Evolutionary conservation across 805 yeast species (phyloP), one percentile per base, ranked within the genome.

Genomic region (Saccharomycopsis capsularis): DNA sequence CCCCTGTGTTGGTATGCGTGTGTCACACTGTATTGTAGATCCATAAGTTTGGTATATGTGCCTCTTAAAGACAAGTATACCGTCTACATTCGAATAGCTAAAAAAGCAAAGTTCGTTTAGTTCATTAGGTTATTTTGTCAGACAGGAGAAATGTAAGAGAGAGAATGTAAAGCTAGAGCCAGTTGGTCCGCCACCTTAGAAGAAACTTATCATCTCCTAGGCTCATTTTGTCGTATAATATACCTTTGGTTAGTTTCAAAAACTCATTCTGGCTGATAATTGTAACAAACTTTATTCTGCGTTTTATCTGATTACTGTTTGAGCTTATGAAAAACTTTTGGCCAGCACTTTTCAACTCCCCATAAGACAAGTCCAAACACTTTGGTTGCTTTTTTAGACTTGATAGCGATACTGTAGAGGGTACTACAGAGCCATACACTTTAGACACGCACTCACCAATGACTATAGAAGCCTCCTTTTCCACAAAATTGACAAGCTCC

Each of bases 241-340:
- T 4, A 13, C 23, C 19, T 11, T 40, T 30, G 7, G 15, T 30
- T 3, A 44, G 40, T 25, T 47, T 53, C 27, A 62, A 64, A 44
- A 59, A 59, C n/a, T 57, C 50, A 11, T 61, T 50, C 32, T 60
- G 56, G 32, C 63, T 64, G 7, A 57, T 53, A 1, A 60, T 51
- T 1, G 63, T 63, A n/a, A 46, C 42, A 49, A 60, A 65, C 40
- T 63, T 58, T 44, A 65, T 59, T 2, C 56, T 50, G 23, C 70
- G 51, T 3, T 57, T 54, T 2, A 67, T 55, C n/a, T 48, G 42
- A 37, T 60, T 63, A 6, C 60, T 59, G 2, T 54, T 23, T 4
- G 53, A 53, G 44, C 60, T 59, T 6, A 51, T 34, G 29, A 50
- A 47, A 34, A 41, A 46, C 4, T 32, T 11, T 29, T 30, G 2